These are phyloP conservation scores for Marasmius fiardii DNA, from an alignment of 1,284 basidiomycete genomes.

Conservation along the genomic window DNA sequence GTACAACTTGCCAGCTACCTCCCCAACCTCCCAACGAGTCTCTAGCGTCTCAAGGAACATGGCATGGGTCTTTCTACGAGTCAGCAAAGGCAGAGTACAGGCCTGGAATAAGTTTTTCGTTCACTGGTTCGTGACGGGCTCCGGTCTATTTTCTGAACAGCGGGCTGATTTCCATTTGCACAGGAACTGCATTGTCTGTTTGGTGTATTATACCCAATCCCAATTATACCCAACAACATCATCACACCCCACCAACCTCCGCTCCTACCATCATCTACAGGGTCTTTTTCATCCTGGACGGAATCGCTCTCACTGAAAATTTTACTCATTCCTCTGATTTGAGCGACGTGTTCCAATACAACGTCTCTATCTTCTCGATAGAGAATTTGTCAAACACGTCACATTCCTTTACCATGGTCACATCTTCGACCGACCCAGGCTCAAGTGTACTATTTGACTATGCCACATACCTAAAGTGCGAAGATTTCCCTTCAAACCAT, in stretches of 20 bases:
- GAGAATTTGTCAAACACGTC: neutral
- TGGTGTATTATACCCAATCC: conserved; percentile 12
- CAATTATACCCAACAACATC: neutral
- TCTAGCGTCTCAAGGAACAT: conserved; percentile 5
- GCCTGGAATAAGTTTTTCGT: conserved; percentile 3
- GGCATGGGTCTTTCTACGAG: conserved; percentile 12
- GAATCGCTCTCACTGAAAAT: neutral
- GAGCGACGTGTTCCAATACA: conserved; percentile 6
- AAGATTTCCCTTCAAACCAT: neutral
- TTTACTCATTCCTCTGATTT: conserved; percentile 1
- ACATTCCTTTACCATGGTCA: conserved; percentile 7
- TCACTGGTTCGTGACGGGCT: conserved; percentile 1
- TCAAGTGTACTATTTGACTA: conserved; percentile 12
- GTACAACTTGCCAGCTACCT: conserved; percentile 7
- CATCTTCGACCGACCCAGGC: neutral
- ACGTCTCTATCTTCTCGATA: conserved; percentile 8
- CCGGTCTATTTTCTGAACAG: neutral
- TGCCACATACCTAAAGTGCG: conserved; percentile 3
- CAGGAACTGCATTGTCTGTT: conserved; percentile 9
- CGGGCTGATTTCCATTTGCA: neutral
- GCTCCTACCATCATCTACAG: conserved; percentile 1
- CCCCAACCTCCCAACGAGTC: neutral
- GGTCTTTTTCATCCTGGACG: conserved; percentile 9
- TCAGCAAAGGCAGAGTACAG: neutral
- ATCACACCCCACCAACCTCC: neutral